Base-by-base conservation (phyloP, 495 filamentous ascomycete species). In the Parathielavia appendiculata region DNA sequence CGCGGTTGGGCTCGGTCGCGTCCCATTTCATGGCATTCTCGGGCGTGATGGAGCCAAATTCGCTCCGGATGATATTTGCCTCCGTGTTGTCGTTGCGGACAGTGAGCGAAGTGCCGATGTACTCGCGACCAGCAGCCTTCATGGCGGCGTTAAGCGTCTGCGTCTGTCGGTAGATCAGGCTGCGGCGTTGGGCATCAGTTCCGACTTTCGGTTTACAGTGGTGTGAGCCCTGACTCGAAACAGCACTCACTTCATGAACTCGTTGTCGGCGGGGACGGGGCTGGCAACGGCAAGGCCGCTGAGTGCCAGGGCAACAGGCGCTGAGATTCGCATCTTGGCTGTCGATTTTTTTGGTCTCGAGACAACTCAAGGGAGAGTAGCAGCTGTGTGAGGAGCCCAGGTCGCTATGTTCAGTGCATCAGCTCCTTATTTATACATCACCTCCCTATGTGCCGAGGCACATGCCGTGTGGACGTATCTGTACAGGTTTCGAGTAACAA, bases 21-120 rank as follows among this genome's bases (percentile, higher is more conserved):
- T 77, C 73, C 77, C 78, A 82, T 75, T 81, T 81, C 67, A 74
- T 71, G 32, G 72, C 74, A 64, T 82, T 82, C 39, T 75, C 71
- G 5, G 78, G 80, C 0, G 79, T 81, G 13, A 76, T 71, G 63
- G 79, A 75, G 49, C 79, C 79, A 64, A 83, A 83, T 57, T 78
- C 71, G 54, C 66, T 71, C 20, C 59, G 59, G 32, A 78, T 69
- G 60, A 77, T 77, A 47, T 60, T 58, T 63, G 67, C 69, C 59
- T 71, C 67, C 17, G 73, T 65, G 43, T 72, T 45, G 47, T 63
- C 67, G 63, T 46, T 62, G 48, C 71, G 74, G 58, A 80, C 77
- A 34, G 74, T 79, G 23, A 56, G 53, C 3, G 77, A 77, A 5
- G 77, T 72, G 36, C 78, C 77, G 45, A 77, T 79, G 62, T 77